Evolutionary conservation across 148 eudicot species (phyloP), one percentile per base, ranked within the genome.

Genomic region (Amaranthus hypochondriacus): DNA sequence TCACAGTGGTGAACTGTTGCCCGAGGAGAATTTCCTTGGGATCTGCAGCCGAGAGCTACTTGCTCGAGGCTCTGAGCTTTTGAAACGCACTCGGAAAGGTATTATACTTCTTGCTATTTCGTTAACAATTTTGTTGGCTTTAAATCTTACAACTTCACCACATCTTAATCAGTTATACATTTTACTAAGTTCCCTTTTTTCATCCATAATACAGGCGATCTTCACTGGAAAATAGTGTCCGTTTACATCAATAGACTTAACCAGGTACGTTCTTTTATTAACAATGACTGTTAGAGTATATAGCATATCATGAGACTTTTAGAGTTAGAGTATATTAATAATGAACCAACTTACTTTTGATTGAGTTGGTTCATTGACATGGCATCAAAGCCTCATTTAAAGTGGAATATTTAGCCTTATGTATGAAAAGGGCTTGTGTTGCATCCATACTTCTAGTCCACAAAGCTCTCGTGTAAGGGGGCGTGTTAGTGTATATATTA

Each of bases 211-310:
- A 84, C 86, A 95, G 98, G 96, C 60, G 98, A 95, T 80, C 93
- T 95, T 71, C 98, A 95, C 75, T 92, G 96, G 98, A 95, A 95
- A 77, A 76, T 90, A 60, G 96, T 95, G 62, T 95, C 97, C n/a
- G 96, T 95, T 59, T 95, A 95, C 72, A 85, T 95, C 75, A 92
- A 90, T 80, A 74, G 78, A 69, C 56, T 68, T 82, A 90, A 89
- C 49, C 93, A 95, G 89, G 98, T 91, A 68, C 63, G 74, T 21
- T 56, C 28, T 50, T 13, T 56, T 9, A 62, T 71, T 56, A 46
- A 42, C 44, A 69, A 6, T 4, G 8, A 21, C 65, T 21, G 11
- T 39, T 39, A 62, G 14, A 59, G 39, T 28, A 28, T 28, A 28
- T 28, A 28, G 39, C 39, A 28, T 18, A 18, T 18, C 18, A 18